Conservation (phyloP, 345 rosid species). For the Camelina neglecta region DNA sequence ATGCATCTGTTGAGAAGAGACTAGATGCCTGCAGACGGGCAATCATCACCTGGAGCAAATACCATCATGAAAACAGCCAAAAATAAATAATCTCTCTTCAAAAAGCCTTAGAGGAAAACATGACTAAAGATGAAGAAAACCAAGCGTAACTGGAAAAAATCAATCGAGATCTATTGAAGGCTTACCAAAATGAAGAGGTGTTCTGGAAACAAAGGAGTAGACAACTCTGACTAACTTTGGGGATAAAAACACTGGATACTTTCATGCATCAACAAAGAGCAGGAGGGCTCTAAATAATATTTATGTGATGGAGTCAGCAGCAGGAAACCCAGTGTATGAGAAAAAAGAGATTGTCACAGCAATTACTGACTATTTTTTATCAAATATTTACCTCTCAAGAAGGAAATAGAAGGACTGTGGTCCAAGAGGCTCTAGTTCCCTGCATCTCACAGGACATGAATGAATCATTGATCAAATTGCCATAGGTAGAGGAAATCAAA, state of each 20-base stretch:
- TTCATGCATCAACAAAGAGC: neutral
- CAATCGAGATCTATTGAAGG: neutral
- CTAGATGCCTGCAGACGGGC: too few relatives aligned
- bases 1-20: too few relatives aligned
- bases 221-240: neutral
- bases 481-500: neutral
- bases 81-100: too few relatives aligned
- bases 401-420: rapidly evolving
- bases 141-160: neutral
- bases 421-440: too few relatives aligned
- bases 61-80: too few relatives aligned
- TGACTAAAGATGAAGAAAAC: too few relatives aligned
- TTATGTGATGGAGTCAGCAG: neutral
- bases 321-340: neutral
- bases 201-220: neutral
- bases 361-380: neutral
- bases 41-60: too few relatives aligned
- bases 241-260: neutral
- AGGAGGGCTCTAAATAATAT: neutral
- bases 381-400: neutral
- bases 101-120: too few relatives aligned
- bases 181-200: neutral
- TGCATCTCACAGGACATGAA: neutral
- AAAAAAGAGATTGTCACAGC: neutral
- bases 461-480: neutral